Conservation (phyloP, 2,329 filamentous ascomycete species). For the Nectriaceae sp. region DNA sequence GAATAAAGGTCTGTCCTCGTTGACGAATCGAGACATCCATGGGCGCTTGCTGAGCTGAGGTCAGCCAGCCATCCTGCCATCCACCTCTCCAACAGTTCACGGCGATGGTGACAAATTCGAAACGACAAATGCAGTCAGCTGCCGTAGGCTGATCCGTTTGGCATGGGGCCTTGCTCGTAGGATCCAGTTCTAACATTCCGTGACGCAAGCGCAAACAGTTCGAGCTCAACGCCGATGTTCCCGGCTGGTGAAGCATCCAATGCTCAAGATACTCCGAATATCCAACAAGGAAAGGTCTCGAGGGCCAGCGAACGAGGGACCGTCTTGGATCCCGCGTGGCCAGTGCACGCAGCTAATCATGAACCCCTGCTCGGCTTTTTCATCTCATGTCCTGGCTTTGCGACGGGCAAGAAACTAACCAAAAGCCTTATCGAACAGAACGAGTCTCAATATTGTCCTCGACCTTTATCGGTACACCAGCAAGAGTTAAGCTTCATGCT, state of each 20-base stretch:
- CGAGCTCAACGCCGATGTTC: no score
- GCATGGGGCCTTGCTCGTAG: neutral
- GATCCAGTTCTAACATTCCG: no score
- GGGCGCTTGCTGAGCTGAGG: constrained; percentile 13
- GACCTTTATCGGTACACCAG: neutral
- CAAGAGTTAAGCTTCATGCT: neutral
- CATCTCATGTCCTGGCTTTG: constrained; percentile 10
- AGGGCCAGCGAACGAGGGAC: constrained; percentile 21
- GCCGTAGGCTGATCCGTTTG: constrained; percentile 17
- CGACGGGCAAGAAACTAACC: neutral
- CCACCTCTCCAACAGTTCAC: constrained; percentile 9
- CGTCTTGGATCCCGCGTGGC: constrained; percentile 25
- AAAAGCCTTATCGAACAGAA: neutral
- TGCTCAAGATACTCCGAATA: no score
- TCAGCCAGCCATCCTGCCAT: constrained; percentile 11
- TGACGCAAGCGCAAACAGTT: no score
- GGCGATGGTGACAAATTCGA: constrained; percentile 4
- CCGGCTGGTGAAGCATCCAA: no score
- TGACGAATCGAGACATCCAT: constrained; percentile 17
- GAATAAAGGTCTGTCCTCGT: constrained; percentile 11
- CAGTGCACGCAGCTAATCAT: constrained; percentile 11
- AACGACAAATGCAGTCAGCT: constrained; percentile 11
- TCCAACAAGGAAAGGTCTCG: no score
- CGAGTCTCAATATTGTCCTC: neutral
- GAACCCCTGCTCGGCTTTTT: constrained; percentile 10